Evolutionary conservation across 2,329 filamentous ascomycete species (phyloP), one percentile per base, ranked within the genome.

Genomic region (Aschersonia sp.): DNA sequence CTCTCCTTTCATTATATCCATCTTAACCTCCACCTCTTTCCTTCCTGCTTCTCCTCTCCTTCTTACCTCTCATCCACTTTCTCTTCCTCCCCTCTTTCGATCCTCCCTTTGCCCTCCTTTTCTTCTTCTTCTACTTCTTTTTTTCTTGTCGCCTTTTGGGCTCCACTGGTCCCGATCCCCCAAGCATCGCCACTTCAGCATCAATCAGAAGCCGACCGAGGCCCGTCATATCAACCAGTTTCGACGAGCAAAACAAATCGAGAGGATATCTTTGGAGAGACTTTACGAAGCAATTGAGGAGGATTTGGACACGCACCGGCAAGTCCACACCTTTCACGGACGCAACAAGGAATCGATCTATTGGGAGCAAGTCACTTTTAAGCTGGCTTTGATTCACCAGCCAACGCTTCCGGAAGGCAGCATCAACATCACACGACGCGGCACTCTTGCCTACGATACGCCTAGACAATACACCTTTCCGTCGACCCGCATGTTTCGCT

Each of bases 21-120:
- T 35, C 47, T 42, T 32, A 7, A 35, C 45, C 50, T 43, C 44
- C 31, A 46, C 48, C 38, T 32, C 41, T 44, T 45, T 38, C 20
- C 47, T 44, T 50, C 47, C 47, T 20, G 20, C 20, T 20, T 20
- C 20, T 20, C 20, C 47, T 44, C 38, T 42, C 31, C 41, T 31
- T 42, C 10, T 42, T 42, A n/a, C 40, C 10, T 42, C 10, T 42
- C 40, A 42, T 6, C 20, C 40, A 6, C 40, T 20, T 42, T n/a
- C n/a, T 40, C 53, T 54, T 55, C 50, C 30, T 45, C 32, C 42
- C 35, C 40, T 12, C 43, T 43, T 45, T 38, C 9, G 41, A 41
- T 48, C 43, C 44, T 50, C 12, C 35, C 7, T 7, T 38, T 12
- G 35, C 35, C 35, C 48, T 38, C 47, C 45, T 45, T 50, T 45